Conservation (phyloP, 2,329 filamentous ascomycete species). For the Tolypocladium endophyticum region DNA sequence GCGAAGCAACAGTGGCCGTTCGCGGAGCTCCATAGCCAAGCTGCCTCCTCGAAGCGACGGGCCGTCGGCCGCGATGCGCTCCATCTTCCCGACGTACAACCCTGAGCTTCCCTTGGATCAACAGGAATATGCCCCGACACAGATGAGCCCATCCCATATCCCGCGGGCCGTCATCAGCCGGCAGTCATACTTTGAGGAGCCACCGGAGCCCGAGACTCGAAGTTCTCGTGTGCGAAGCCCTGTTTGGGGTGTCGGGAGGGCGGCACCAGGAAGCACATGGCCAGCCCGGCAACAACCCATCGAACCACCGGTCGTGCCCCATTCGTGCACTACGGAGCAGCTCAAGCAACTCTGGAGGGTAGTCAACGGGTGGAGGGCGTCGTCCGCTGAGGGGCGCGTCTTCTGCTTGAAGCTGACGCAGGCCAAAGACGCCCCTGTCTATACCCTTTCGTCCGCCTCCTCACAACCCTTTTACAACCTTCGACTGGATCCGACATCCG, state of each 20-base stretch:
- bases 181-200: conserved; percentile 39
- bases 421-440: conserved; percentile 51
- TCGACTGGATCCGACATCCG: conserved; percentile 51
- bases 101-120: conserved; percentile 53
- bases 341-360: conserved; percentile 59
- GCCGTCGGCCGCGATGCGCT: conserved; percentile 29
- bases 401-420: conserved; percentile 49
- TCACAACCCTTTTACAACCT: conserved; percentile 58
- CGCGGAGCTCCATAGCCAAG: conserved; percentile 48
- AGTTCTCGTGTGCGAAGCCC: conserved; percentile 10
- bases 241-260: conserved; percentile 3
- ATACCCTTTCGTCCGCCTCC: conserved; percentile 48
- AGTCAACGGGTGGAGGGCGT: conserved; percentile 58
- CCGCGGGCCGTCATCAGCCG: conserved; percentile 56
- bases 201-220: neutral
- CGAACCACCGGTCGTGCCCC: conserved; percentile 34
- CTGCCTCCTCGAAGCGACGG: conserved; percentile 30
- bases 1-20: conserved; percentile 36
- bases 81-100: conserved; percentile 70
- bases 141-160: conserved; percentile 52
- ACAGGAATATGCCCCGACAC: conserved; percentile 61
- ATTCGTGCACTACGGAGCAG: conserved; percentile 47
- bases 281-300: conserved; percentile 20
- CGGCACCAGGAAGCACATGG: conserved; percentile 7
- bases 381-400: conserved; percentile 44